Conservation (phyloP, 352 stramenopile genomes). For the Blastocystis sp. region DNA sequence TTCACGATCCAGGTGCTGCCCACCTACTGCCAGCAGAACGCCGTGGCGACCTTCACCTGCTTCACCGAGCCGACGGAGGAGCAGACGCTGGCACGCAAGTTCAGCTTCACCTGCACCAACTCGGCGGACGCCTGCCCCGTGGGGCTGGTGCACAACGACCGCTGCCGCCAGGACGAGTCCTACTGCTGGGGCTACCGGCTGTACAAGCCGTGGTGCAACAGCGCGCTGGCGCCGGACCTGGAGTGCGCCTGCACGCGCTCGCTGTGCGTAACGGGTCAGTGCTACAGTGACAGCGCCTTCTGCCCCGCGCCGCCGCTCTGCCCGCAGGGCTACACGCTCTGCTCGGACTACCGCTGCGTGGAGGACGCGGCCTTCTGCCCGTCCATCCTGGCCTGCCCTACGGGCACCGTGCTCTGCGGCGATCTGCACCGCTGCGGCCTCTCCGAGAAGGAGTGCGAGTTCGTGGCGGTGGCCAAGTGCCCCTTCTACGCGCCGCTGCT, state of each 20-base stretch:
- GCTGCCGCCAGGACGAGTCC: neutral
- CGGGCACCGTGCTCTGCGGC: conserved; percentile 24
- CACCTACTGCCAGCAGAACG: neutral
- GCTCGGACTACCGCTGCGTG: conserved; percentile 40
- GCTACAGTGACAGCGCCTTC: neutral
- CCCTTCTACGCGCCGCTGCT: conserved; percentile 4
- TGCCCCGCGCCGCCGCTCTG: neutral
- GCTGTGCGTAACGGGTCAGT: conserved; percentile 26
- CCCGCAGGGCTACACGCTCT: neutral
- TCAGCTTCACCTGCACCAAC: neutral
- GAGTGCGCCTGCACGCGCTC: neutral
- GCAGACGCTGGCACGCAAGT: neutral
- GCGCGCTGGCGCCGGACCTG: neutral
- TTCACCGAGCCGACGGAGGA: neutral
- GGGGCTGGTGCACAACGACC: neutral
- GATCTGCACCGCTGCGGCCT: conserved; percentile 39
- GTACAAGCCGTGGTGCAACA: conserved; percentile 29
- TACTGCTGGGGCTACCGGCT: conserved; percentile 41
- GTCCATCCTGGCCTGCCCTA: conserved; percentile 21
- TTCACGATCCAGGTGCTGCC: neutral
- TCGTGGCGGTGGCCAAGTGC: neutral
- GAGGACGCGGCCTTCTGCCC: neutral
- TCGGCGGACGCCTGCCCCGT: neutral
- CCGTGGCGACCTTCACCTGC: neutral
- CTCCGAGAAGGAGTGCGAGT: conserved; percentile 32